A percentile compares a stretch with the other conserved stretches of the same genome.
These are phyloP conservation scores for Prosopis cineraria DNA, from an alignment of 306 rosid genomes.

Conservation along the genomic window DNA sequence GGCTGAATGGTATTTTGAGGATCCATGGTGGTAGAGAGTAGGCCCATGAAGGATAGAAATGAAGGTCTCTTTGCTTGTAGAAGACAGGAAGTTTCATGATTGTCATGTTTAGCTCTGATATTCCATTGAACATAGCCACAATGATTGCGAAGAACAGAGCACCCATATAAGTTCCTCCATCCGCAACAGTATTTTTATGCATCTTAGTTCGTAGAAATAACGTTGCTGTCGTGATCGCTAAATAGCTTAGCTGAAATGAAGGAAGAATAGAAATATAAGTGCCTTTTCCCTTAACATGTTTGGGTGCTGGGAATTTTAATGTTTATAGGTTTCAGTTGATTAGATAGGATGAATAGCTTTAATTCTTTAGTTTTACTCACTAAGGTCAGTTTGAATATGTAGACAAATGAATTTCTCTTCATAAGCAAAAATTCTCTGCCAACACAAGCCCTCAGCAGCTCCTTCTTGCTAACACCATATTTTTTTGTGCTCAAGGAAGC, in stretches of 20 bases:
- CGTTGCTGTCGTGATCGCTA: constrained; percentile 69
- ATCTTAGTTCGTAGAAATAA: constrained; percentile 75
- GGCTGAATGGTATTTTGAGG: constrained; percentile 77
- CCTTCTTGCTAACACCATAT: constrained; percentile 71
- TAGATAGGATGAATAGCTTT: background rate
- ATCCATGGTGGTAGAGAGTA: constrained; percentile 86
- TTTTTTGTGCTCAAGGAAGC: constrained; percentile 64
- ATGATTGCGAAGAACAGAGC: constrained; percentile 72
- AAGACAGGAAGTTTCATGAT: constrained; percentile 87
- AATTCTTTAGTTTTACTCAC: constrained; percentile 51
- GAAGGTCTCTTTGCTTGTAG: constrained; percentile 91
- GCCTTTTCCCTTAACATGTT: background rate
- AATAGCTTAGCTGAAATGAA: constrained; percentile 56
- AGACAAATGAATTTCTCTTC: constrained; percentile 84
- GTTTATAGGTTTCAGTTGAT: background rate
- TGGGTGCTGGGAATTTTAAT: background rate
- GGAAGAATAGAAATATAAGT: constrained; percentile 16
- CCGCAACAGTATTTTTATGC: constrained; percentile 55
- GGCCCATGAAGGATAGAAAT: constrained; percentile 88
- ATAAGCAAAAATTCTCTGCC: constrained; percentile 82
- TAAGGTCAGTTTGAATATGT: constrained; percentile 66
- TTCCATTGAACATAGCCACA: constrained; percentile 86
- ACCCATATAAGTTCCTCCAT: constrained; percentile 82
- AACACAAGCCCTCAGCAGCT: constrained; percentile 69
- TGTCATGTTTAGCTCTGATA: constrained; percentile 79